Base-by-base conservation (phyloP, 306 rosid species). In the Erythrophleum fordii region DNA sequence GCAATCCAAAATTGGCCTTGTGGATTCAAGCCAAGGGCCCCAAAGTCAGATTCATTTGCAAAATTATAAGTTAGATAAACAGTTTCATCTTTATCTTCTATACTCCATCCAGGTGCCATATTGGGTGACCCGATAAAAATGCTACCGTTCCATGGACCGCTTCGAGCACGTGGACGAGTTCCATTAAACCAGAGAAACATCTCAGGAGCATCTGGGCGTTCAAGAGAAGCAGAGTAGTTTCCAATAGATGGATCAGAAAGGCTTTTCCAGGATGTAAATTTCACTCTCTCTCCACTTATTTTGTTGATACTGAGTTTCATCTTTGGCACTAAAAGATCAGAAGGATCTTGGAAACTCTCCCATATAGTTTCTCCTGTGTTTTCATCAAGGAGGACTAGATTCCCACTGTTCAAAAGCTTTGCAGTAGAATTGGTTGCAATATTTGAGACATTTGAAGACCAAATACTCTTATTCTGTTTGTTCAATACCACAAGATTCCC, bases 131-230 rank as follows among this genome's bases (percentile, higher is more conserved):
- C 86, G 0, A 44, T 72, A 35, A 83, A 83, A 0, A 3, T 5
- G 20, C 12, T 17, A 9, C 83, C 76, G 5, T 81, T 75, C 84
- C 84, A 81, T n/a, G 84, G 84, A 41, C 84, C 84, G 9, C 53
- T 65, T 5, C 84, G 48, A 44, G 49, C 41, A 53, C 39, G 12
- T 5, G 80, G 84, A 2, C 11, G 23, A 48, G 80, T 53, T 20
- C 69, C 72, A 49, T 86, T 65, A 31, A 65, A 72, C 85, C 81
- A 72, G 25, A 67, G 7, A 13, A 76, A 64, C 8, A 5, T 3
- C 17, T 86, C 73, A 22, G 84, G 49, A 28, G 76, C 84, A 16
- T 4, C 26, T 5, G 35, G 28, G 12, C 16, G 26, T 12, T 73
- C 20, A 35, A 86, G 22, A 53, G 64, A 55, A 46, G 1, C 11